These are phyloP conservation scores for Boletus hoseneyae DNA, from an alignment of 1,284 basidiomycete genomes.

Conservation along the genomic window DNA sequence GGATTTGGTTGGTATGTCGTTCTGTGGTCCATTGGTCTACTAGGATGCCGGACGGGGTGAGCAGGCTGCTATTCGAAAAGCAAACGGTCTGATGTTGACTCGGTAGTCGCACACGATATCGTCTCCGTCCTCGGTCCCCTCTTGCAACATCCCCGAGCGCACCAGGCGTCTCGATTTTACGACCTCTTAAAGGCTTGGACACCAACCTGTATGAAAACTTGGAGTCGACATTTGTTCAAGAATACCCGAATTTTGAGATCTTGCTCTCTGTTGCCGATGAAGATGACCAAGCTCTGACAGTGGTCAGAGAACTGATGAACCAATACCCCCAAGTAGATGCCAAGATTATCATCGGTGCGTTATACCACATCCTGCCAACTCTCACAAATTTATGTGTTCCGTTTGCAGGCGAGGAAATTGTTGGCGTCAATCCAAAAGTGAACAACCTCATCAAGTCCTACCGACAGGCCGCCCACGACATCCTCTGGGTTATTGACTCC, in stretches of 20 bases:
- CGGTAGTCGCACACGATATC: constrained; percentile 68
- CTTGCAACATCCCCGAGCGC: constrained; percentile 52
- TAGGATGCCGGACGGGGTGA: constrained; percentile 80
- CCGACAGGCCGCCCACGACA: constrained; percentile 77
- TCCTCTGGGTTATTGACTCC: constrained; percentile 96
- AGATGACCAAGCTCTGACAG: constrained; percentile 75
- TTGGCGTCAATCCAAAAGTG: constrained; percentile 97
- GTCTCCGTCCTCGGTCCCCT: constrained; percentile 61
- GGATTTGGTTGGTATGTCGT: constrained; percentile 68
- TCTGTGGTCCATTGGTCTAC: constrained; percentile 71
- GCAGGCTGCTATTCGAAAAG: constrained; percentile 32
- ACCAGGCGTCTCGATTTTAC: constrained; percentile 88
- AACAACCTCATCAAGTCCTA: constrained; percentile 94
- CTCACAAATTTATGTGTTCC: constrained; percentile 7
- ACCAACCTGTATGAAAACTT: constrained; percentile 92
- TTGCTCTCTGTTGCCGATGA: constrained; percentile 83
- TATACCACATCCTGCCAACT: constrained; percentile 7
- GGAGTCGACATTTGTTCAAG: constrained; percentile 85
- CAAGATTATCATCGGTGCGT: constrained; percentile 74
- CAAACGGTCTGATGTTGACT: constrained; percentile 15
- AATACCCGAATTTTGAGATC: constrained; percentile 87
- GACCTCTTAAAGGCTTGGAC: constrained; percentile 90
- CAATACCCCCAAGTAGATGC: constrained; percentile 75
- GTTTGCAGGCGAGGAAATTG: constrained; percentile 58
- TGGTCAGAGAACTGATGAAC: constrained; percentile 72